Conservation (phyloP, 345 rosid species). For the Eucalyptus melliodora region DNA sequence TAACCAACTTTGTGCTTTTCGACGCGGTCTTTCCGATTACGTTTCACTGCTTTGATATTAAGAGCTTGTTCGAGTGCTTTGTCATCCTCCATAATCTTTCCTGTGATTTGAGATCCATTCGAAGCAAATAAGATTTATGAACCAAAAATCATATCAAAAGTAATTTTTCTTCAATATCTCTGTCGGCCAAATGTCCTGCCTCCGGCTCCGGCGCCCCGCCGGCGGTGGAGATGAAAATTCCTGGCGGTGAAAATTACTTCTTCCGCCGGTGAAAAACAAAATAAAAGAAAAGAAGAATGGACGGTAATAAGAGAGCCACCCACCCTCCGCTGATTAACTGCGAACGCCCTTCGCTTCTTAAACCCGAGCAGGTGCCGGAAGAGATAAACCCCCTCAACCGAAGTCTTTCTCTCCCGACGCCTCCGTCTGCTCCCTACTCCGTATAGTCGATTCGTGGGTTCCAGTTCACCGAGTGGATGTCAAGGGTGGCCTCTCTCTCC, state of each 20-base stretch:
- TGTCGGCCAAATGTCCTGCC: background rate
- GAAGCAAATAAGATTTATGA: background rate
- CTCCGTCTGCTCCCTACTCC: background rate
- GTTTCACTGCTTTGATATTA: background rate
- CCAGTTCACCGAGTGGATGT: background rate
- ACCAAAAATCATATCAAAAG: background rate
- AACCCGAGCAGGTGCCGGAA: background rate
- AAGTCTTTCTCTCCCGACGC: background rate
- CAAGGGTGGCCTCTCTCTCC: constrained; percentile 50
- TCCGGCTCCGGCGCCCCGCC: background rate
- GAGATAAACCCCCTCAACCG: background rate
- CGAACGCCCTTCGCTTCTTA: background rate
- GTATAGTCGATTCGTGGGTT: background rate
- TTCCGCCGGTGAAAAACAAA: background rate
- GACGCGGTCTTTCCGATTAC: background rate
- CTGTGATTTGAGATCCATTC: background rate
- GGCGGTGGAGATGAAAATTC: background rate
- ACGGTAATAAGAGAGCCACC: background rate
- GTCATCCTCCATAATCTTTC: background rate
- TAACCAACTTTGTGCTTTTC: background rate
- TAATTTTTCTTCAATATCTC: background rate
- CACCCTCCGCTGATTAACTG: background rate
- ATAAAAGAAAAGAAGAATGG: background rate
- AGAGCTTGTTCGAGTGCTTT: background rate
- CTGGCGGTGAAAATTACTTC: background rate